Evolutionary conservation across 179 eudicot genomes (phyloP).

Genomic region (Drosera spatulata): DNA sequence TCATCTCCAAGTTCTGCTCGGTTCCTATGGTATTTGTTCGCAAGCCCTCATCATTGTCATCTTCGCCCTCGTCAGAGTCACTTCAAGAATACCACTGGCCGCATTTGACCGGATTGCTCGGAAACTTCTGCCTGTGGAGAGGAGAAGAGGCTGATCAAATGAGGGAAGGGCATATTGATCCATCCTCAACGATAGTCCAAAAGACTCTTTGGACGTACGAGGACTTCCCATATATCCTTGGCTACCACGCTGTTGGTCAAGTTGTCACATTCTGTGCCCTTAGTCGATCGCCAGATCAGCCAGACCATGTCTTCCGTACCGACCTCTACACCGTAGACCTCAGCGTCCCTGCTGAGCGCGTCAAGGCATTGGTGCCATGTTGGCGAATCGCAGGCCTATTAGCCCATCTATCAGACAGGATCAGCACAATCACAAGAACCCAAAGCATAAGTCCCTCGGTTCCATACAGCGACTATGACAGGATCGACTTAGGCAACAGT

Average conservation of each 20-base stretch:
- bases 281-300: conserved; percentile 25
- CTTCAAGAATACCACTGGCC: conserved; percentile 57
- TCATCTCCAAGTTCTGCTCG: conserved; percentile 54
- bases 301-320: conserved; percentile 28
- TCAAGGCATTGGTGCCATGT: conserved; percentile 56
- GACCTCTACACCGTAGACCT: conserved; percentile 52
- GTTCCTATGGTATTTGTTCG: conserved; percentile 38
- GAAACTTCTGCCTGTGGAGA: conserved; percentile 61
- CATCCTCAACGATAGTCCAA: conserved; percentile 36
- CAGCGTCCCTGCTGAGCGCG: conserved; percentile 42
- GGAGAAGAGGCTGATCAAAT: conserved; percentile 61
- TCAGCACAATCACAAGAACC: too few relatives aligned
- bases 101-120: conserved; percentile 46
- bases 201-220: conserved; percentile 57
- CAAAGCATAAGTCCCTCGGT: neutral
- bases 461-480: conserved; percentile 41
- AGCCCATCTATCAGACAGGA: conserved; percentile 44
- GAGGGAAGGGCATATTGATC: conserved; percentile 37
- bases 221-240: conserved; percentile 60
- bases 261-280: conserved; percentile 66
- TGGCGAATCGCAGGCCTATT: conserved; percentile 68
- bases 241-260: conserved; percentile 57
- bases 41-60: conserved; percentile 16
- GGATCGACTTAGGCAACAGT: conserved; percentile 34
- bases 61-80: neutral